Evolutionary conservation across 2,329 filamentous ascomycete genomes (phyloP).

Genomic region (Metarhizium album): DNA sequence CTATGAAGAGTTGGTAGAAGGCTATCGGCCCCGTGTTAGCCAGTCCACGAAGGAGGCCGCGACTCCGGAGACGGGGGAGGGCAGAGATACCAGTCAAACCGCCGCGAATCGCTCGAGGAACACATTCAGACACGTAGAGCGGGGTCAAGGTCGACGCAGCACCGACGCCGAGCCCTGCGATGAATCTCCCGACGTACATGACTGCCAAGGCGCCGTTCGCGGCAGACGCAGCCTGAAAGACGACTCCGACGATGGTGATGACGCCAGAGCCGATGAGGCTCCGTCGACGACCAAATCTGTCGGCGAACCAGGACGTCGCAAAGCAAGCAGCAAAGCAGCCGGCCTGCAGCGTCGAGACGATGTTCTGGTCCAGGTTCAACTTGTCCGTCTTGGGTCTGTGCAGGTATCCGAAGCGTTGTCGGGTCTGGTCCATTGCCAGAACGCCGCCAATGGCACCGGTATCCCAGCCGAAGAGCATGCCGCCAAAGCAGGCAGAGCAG

Average conservation of each 20-base stretch:
- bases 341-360: conserved; percentile 61
- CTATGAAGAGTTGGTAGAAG: conserved; percentile 40
- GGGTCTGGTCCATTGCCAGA: conserved; percentile 47
- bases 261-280: conserved; percentile 45
- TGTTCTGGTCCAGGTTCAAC: conserved; percentile 50
- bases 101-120: conserved; percentile 39
- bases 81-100: conserved; percentile 30
- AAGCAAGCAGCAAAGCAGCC: conserved; percentile 58
- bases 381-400: conserved; percentile 16
- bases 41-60: neutral
- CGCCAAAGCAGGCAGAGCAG: conserved; percentile 57
- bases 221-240: conserved; percentile 52
- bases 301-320: conserved; percentile 40
- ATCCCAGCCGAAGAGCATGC: conserved; percentile 40
- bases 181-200: conserved; percentile 56
- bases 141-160: conserved; percentile 35
- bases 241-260: conserved; percentile 48
- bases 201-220: conserved; percentile 40
- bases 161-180: conserved; percentile 39
- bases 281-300: conserved; percentile 42
- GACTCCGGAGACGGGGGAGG: neutral
- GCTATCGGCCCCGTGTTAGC: conserved; percentile 13
- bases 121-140: conserved; percentile 37
- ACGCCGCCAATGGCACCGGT: conserved; percentile 61
- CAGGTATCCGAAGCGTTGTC: conserved; percentile 29